Conservation (phyloP, 352 stramenopile genomes). For the Globisporangium takayamanum region DNA sequence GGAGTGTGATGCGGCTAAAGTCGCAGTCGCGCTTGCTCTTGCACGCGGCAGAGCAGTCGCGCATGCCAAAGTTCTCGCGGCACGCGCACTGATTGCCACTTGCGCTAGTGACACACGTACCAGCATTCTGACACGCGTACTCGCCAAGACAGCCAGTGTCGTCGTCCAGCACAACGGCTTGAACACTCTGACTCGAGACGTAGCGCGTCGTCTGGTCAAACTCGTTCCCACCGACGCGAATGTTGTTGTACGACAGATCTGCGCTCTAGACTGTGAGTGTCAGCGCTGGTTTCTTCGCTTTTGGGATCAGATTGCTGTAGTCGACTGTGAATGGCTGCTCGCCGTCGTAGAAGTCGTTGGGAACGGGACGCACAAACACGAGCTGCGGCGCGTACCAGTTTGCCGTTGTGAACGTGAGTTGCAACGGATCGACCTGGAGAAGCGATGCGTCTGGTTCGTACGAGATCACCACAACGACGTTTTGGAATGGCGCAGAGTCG, state of each 20-base stretch:
- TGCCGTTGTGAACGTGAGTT: slow-evolving; percentile 35
- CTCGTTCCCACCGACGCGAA: slow-evolving; percentile 49
- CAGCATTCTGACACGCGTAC: slow-evolving; percentile 46
- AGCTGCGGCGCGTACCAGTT: slow-evolving; percentile 54
- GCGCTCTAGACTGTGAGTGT: slow-evolving; percentile 28
- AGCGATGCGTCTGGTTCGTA: slow-evolving; percentile 32
- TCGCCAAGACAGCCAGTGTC: slow-evolving; percentile 61
- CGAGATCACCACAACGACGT: slow-evolving; percentile 44
- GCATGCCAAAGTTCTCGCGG: slow-evolving; percentile 46
- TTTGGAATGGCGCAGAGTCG: slow-evolving; percentile 44
- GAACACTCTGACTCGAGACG: slow-evolving; percentile 33
- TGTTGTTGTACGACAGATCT: slow-evolving; percentile 34
- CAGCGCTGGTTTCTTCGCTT: slow-evolving; percentile 42
- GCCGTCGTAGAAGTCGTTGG: slow-evolving; percentile 47
- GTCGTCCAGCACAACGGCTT: slow-evolving; percentile 43
- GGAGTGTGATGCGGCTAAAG: slow-evolving; percentile 43
- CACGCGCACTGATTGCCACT: slow-evolving; percentile 37
- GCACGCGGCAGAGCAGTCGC: slow-evolving; percentile 40
- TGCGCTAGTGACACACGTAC: slow-evolving; percentile 25
- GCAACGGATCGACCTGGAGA: slow-evolving; percentile 29
- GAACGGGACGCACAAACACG: slow-evolving; percentile 31
- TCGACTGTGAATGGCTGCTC: slow-evolving; percentile 38
- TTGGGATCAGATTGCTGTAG: slow-evolving; percentile 48
- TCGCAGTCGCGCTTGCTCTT: slow-evolving; percentile 31
- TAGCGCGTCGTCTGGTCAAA: slow-evolving; percentile 21